Conservation (phyloP, 352 stramenopile genomes). For the Aphanomyces euteiches region DNA sequence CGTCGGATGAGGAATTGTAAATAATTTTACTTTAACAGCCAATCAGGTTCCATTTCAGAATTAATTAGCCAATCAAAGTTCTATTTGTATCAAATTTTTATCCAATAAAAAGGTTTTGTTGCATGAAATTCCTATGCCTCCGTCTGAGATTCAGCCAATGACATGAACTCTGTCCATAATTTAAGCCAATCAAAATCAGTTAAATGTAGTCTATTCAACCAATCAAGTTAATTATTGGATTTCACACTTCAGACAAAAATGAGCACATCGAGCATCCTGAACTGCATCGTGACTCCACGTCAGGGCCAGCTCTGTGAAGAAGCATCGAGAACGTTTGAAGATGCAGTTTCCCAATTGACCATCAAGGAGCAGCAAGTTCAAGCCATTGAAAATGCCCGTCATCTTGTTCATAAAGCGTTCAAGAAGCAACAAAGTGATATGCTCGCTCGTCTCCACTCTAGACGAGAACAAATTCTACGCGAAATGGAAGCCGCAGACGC, state of each 20-base stretch:
- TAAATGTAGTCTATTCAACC: not conserved
- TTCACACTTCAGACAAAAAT: constrained; percentile 2
- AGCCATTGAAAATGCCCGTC: not conserved
- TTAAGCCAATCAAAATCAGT: not conserved
- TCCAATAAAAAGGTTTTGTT: no score
- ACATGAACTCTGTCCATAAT: not conserved
- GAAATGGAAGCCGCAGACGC: not conserved
- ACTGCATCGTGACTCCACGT: constrained; percentile 10
- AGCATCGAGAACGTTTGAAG: constrained; percentile 14
- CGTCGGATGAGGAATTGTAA: not conserved
- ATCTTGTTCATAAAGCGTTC: constrained; percentile 7
- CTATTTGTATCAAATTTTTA: no score
- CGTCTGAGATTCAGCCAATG: not conserved
- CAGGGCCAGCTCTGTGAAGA: not conserved
- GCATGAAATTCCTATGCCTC: not conserved
- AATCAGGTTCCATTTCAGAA: no score
- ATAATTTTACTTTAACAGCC: not conserved
- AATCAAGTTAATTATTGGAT: constrained; percentile 2
- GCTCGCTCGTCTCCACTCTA: not conserved
- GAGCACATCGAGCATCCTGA: not conserved
- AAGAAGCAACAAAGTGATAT: not conserved
- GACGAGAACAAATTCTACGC: not conserved
- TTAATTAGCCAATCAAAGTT: no score
- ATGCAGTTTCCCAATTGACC: not conserved
- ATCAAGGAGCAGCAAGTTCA: constrained; percentile 2